phyloP scores from a whole-genome alignment of 2,329 filamentous ascomycete genomes.

The Xylariaceae sp. region DNA sequence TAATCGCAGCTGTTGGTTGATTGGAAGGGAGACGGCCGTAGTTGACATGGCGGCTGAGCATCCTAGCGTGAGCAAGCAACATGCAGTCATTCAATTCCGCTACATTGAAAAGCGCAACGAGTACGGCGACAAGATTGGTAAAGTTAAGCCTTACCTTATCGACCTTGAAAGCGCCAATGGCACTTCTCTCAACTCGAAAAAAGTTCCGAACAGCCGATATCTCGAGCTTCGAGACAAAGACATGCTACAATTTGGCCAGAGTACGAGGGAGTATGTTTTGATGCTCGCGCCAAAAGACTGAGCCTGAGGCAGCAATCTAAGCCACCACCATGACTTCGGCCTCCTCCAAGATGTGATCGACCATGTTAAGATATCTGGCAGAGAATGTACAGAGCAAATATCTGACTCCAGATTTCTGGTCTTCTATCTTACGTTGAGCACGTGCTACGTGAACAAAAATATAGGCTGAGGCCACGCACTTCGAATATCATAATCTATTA shows the following conservation, averaged over 20 bases:
- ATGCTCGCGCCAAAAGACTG: slow-evolving; percentile 71
- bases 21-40: slow-evolving; percentile 80
- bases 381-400: neutral
- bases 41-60: slow-evolving; percentile 87
- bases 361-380: neutral
- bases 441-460: neutral
- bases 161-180: slow-evolving; percentile 95
- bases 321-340: neutral
- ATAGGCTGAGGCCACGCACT: slow-evolving; percentile 8
- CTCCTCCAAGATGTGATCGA: neutral
- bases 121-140: slow-evolving; percentile 81
- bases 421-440: neutral
- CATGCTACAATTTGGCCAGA: slow-evolving; percentile 85
- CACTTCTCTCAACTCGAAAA: slow-evolving; percentile 78
- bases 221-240: slow-evolving; percentile 89
- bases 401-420: neutral
- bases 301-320: slow-evolving; percentile 14
- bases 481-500: neutral
- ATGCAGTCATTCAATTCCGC: slow-evolving; percentile 93
- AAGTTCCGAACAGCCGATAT: slow-evolving; percentile 76
- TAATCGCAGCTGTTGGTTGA: slow-evolving; percentile 84
- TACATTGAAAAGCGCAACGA: slow-evolving; percentile 83
- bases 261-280: slow-evolving; percentile 91
- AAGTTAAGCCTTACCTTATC: slow-evolving; percentile 85
- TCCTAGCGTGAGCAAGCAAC: slow-evolving; percentile 92